These are phyloP conservation scores for Thalassiosira profunda DNA, from an alignment of 108 stramenopile species.

Conservation along the genomic window DNA sequence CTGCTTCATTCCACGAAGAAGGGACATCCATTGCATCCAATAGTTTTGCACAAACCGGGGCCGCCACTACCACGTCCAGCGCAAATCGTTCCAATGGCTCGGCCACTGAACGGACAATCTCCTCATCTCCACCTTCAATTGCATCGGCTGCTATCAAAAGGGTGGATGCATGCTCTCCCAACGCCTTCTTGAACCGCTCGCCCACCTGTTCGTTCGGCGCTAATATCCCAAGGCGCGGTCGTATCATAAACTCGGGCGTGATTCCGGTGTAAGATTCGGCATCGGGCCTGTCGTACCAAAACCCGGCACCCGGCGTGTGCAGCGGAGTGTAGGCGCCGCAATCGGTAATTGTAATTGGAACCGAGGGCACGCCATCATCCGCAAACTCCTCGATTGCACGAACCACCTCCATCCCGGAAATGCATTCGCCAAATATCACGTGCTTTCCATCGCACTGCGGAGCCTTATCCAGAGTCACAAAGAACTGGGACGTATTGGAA, in stretches of 20 bases:
- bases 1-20: constrained; percentile 43
- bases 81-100: constrained; percentile 52
- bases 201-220: constrained; percentile 55
- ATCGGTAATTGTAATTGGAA: constrained; percentile 71
- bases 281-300: constrained; percentile 87
- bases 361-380: constrained; percentile 46
- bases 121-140: constrained; percentile 20
- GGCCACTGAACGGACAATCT: constrained; percentile 11
- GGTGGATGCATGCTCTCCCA: constrained; percentile 44
- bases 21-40: constrained; percentile 44
- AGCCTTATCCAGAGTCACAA: constrained; percentile 78
- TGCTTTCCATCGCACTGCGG: constrained; percentile 96
- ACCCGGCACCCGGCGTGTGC: constrained; percentile 66
- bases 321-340: constrained; percentile 73
- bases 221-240: constrained; percentile 75
- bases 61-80: constrained; percentile 78
- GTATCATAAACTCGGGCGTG: constrained; percentile 72
- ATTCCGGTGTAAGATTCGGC: constrained; percentile 68
- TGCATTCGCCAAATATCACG: constrained; percentile 93
- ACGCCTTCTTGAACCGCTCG: constrained; percentile 55
- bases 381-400: constrained; percentile 62
- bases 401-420: constrained; percentile 83
- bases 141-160: constrained; percentile 25
- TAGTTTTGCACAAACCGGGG: constrained; percentile 63
- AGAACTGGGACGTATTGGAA: constrained; percentile 95